phyloP scores from a whole-genome alignment of 441 rosid genomes.

The Theobroma grandiflorum region DNA sequence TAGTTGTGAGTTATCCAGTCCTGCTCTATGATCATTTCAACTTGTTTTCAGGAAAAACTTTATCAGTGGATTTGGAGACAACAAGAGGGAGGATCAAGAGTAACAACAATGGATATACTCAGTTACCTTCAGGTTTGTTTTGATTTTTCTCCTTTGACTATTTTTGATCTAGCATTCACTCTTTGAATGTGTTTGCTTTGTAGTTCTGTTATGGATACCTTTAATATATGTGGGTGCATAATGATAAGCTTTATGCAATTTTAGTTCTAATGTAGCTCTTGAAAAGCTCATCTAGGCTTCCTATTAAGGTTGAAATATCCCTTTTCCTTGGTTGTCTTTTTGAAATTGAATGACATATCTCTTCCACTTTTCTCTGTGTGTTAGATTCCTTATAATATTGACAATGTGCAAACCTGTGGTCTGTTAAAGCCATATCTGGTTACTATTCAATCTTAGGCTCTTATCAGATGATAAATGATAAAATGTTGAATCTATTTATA shows the following conservation, averaged over 20 bases:
- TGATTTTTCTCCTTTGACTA: neutral
- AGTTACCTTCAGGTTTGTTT: conserved; percentile 74
- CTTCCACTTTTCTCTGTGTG: too few relatives aligned
- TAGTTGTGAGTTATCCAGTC: neutral
- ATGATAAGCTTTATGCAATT: neutral
- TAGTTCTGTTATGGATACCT: neutral
- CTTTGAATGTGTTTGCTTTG: neutral
- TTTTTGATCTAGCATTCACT: neutral
- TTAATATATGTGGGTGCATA: neutral
- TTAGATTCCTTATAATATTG: neutral
- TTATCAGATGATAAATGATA: neutral
- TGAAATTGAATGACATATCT: neutral
- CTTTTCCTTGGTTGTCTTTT: neutral
- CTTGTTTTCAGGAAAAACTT: conserved; percentile 74
- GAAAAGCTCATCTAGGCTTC: neutral
- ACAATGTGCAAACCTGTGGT: neutral
- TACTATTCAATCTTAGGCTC: neutral
- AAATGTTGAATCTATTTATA: neutral
- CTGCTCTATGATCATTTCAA: conserved; percentile 3
- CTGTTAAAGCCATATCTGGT: neutral
- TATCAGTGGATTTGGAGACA: conserved; percentile 90
- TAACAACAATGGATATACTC: conserved; percentile 65
- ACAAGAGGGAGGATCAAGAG: conserved; percentile 87
- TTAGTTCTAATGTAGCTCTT: neutral
- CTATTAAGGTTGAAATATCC: conserved; percentile 1